Evolutionary conservation across 495 filamentous ascomycete species (phyloP).

Genomic region (Ramalina intermedia): DNA sequence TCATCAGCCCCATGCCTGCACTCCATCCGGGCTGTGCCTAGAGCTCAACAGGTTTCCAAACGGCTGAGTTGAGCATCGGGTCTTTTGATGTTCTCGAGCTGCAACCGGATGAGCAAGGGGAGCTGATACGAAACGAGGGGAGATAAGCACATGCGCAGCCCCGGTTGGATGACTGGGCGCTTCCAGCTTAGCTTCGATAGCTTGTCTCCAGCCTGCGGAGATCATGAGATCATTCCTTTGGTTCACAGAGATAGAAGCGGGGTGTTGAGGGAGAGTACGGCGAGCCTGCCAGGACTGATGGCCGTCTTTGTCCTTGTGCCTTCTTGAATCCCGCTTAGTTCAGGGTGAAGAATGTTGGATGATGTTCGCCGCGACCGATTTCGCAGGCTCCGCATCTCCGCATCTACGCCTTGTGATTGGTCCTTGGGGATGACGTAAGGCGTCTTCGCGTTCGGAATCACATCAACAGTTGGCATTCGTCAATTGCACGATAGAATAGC

Average conservation of each 20-base stretch:
- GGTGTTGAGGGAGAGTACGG: no score
- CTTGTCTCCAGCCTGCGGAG: background rate
- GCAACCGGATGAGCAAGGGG: background rate
- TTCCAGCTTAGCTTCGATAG: background rate
- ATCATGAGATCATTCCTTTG: background rate
- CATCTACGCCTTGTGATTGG: background rate
- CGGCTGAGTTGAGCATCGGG: background rate
- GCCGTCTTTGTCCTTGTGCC: no score
- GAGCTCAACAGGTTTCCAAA: slow-evolving; percentile 5
- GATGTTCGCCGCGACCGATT: no score
- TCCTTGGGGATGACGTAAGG: background rate
- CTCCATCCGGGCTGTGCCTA: background rate
- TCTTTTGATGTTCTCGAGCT: no score
- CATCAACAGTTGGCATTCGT: background rate
- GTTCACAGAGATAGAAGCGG: background rate
- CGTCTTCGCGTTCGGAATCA: background rate
- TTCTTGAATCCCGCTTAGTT: no score
- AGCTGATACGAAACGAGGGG: slow-evolving; percentile 7
- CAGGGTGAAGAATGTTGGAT: no score
- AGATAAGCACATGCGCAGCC: slow-evolving; percentile 6
- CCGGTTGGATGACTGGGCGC: slow-evolving; percentile 5
- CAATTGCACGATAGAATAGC: background rate
- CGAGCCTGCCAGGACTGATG: no score
- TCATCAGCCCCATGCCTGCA: background rate
- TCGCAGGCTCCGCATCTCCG: no score